phyloP scores from a whole-genome alignment of 805 yeast genomes.

The Jamesozyma jinghongensis region DNA sequence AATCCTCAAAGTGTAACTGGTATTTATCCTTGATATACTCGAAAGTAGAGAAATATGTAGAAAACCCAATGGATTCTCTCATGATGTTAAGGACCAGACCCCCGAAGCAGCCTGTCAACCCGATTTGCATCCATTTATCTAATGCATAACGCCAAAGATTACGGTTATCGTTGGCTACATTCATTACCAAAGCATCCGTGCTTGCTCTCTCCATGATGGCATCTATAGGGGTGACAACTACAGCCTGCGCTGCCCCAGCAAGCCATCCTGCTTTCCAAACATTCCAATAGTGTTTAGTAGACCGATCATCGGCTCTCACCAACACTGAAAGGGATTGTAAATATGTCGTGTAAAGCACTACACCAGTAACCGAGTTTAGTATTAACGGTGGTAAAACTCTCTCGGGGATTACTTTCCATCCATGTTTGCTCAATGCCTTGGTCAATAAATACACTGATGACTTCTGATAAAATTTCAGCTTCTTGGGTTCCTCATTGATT shows the following conservation, averaged over 20 bases:
- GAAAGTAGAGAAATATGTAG: constrained; percentile 71
- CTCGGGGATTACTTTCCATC: constrained; percentile 82
- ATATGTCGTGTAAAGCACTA: constrained; percentile 77
- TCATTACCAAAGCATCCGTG: constrained; percentile 62
- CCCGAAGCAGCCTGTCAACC: constrained; percentile 78
- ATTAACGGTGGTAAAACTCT: constrained; percentile 73
- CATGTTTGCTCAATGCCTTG: constrained; percentile 63
- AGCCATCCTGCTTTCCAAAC: constrained; percentile 70
- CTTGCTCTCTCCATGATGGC: constrained; percentile 79
- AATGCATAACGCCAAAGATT: constrained; percentile 73
- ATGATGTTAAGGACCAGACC: constrained; percentile 72
- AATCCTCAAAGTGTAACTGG: constrained; percentile 36
- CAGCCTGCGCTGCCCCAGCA: constrained; percentile 83
- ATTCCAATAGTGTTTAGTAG: constrained; percentile 31
- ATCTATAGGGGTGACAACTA: constrained; percentile 89
- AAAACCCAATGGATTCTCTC: constrained; percentile 79
- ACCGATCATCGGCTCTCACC: background rate
- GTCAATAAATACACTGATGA: constrained; percentile 68
- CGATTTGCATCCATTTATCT: constrained; percentile 60
- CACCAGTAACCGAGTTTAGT: constrained; percentile 84
- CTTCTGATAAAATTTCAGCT: constrained; percentile 44
- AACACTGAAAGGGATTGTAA: background rate
- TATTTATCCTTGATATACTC: constrained; percentile 69
- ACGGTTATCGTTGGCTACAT: constrained; percentile 42
- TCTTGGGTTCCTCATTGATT: constrained; percentile 6